Conservation (phyloP, 345 rosid species). For the Gossypium sturtianum region DNA sequence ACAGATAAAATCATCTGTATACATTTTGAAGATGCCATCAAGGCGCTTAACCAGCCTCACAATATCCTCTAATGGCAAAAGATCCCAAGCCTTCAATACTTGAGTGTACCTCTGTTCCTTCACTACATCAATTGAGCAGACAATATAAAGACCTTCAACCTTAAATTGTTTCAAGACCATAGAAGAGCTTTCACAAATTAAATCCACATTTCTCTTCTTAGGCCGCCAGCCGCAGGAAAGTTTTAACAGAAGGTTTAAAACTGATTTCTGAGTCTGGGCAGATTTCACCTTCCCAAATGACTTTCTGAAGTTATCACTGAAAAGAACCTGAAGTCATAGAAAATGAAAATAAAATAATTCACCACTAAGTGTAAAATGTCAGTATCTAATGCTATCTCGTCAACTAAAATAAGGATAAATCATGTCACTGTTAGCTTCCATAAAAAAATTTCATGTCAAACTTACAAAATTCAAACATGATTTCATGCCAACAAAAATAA, state of each 20-base stretch:
- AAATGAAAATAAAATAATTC: neutral
- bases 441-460: neutral
- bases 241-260: constrained; percentile 26
- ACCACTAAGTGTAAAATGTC: neutral
- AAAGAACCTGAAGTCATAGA: constrained; percentile 32
- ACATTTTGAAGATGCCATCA: constrained; percentile 30
- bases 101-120: constrained; percentile 32
- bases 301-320: constrained; percentile 39
- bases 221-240: constrained; percentile 56
- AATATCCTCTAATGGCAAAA: constrained; percentile 37
- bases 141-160: constrained; percentile 28
- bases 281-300: constrained; percentile 44
- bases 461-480: neutral
- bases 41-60: constrained; percentile 36
- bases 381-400: neutral
- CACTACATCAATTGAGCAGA: constrained; percentile 41
- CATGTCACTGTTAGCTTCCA: neutral
- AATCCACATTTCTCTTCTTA: constrained; percentile 27
- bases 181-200: constrained; percentile 25
- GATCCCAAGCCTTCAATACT: constrained; percentile 52
- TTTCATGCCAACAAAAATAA: neutral
- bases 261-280: constrained; percentile 14
- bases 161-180: constrained; percentile 39
- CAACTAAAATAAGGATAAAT: neutral
- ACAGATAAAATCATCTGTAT: constrained; percentile 34